Conservation (phyloP, 805 yeast species). For the Starmera quercuum region DNA sequence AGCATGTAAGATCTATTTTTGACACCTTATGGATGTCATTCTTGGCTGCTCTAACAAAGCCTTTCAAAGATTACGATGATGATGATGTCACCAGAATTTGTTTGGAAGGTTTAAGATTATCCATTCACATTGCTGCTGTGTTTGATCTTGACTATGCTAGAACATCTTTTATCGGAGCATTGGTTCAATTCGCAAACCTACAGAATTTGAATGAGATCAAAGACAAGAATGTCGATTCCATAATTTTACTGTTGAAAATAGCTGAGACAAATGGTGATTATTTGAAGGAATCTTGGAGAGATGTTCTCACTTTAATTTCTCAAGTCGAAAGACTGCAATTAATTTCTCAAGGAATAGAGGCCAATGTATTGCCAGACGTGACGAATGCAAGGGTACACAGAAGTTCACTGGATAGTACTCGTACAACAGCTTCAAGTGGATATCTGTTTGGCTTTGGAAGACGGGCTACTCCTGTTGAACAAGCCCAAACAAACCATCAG, state of each 20-base stretch:
- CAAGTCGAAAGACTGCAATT: slow-evolving; percentile 88
- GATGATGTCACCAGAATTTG: slow-evolving; percentile 60
- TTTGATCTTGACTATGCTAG: slow-evolving; percentile 81
- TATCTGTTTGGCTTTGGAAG: slow-evolving; percentile 53
- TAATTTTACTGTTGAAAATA: slow-evolving; percentile 62
- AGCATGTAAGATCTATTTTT: slow-evolving; percentile 88
- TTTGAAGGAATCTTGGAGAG: slow-evolving; percentile 75
- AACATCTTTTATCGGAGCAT: slow-evolving; percentile 82
- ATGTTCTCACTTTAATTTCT: slow-evolving; percentile 71
- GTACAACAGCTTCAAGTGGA: slow-evolving; percentile 30
- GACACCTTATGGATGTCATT: slow-evolving; percentile 97
- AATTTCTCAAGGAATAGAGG: slow-evolving; percentile 80
- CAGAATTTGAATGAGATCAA: slow-evolving; percentile 73
- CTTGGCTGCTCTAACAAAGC: slow-evolving; percentile 88
- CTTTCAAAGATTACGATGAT: slow-evolving; percentile 84
- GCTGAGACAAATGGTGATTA: slow-evolving; percentile 76
- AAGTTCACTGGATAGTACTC: slow-evolving; percentile 44
- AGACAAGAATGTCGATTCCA: slow-evolving; percentile 74
- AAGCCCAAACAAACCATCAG: slow-evolving; percentile 62
- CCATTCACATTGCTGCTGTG: slow-evolving; percentile 76
- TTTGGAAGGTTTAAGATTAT: slow-evolving; percentile 77
- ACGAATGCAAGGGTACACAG: slow-evolving; percentile 53
- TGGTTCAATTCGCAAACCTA: slow-evolving; percentile 79
- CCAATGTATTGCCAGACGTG: slow-evolving; percentile 80
- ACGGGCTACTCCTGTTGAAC: slow-evolving; percentile 51